Evolutionary conservation across 1,284 basidiomycete genomes (phyloP).

Genomic region (Apiotrichum domesticum): DNA sequence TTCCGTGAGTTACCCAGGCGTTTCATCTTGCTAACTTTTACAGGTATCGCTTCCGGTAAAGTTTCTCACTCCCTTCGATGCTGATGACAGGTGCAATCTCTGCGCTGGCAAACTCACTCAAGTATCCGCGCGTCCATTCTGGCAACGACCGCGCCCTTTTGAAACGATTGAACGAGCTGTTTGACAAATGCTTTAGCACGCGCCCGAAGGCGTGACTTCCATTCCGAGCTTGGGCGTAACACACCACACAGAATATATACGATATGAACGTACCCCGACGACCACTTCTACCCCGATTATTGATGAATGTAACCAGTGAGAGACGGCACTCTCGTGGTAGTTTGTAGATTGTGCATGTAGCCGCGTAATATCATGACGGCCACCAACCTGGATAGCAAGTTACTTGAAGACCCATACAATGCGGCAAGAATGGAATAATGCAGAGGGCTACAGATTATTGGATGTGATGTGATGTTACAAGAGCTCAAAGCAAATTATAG

Average conservation of each 20-base stretch:
- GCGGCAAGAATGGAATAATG: no score
- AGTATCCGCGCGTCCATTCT: background rate
- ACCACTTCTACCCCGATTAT: no score
- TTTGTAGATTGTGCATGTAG: no score
- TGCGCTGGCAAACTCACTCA: constrained; percentile 4
- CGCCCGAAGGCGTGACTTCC: background rate
- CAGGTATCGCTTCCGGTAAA: background rate
- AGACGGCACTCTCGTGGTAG: no score
- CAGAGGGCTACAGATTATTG: no score
- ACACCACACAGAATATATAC: background rate
- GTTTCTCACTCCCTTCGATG: constrained; percentile 10
- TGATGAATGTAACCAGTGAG: no score
- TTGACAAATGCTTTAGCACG: constrained; percentile 8
- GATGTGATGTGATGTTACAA: no score
- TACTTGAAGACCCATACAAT: no score
- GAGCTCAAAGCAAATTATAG: no score
- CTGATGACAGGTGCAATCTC: constrained; percentile 5
- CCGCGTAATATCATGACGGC: no score
- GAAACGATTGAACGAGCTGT: constrained; percentile 1
- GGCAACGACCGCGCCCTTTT: constrained; percentile 1
- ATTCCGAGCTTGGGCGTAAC: background rate
- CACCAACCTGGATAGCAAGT: no score
- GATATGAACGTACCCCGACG: no score
- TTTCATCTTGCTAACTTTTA: background rate
- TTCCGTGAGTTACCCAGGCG: constrained; percentile 33